phyloP scores from a whole-genome alignment of 1,284 basidiomycete genomes.

The Retiboletus flavoniger region DNA sequence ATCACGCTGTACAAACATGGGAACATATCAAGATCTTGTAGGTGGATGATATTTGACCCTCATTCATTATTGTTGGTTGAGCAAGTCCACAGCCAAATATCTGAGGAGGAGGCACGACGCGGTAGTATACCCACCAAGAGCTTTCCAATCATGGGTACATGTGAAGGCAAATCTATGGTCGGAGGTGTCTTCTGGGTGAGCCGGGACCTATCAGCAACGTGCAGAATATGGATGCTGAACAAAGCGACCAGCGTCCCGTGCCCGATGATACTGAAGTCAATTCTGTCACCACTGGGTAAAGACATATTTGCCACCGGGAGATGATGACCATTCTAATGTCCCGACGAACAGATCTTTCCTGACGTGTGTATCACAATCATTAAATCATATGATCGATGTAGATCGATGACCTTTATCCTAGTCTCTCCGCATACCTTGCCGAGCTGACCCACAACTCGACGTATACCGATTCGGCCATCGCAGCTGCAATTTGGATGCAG shows the following conservation, averaged over 20 bases:
- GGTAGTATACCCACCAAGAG: slow-evolving; percentile 40
- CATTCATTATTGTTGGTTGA: neutral
- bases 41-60: slow-evolving; percentile 11
- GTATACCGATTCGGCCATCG: slow-evolving; percentile 46
- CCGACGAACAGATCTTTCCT: slow-evolving; percentile 9
- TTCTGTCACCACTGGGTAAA: slow-evolving; percentile 50
- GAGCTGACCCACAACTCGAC: slow-evolving; percentile 44
- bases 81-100: slow-evolving; percentile 27
- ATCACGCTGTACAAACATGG: slow-evolving; percentile 49
- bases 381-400: slow-evolving; percentile 1
- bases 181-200: slow-evolving; percentile 54
- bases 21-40: slow-evolving; percentile 46
- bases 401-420: slow-evolving; percentile 15
- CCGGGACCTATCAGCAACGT: neutral
- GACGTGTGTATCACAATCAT: slow-evolving; percentile 26
- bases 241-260: slow-evolving; percentile 38
- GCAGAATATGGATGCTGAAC: neutral
- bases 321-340: neutral
- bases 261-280: slow-evolving; percentile 42
- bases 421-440: slow-evolving; percentile 48
- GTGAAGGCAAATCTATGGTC: slow-evolving; percentile 47
- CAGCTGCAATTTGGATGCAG: slow-evolving; percentile 48
- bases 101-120: slow-evolving; percentile 38
- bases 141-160: slow-evolving; percentile 41
- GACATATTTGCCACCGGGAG: neutral